Percentiles rank a stretch among this genome's conserved stretches.
Conservation (phyloP, 345 rosid species). For the Bruguiera parviflora region DNA sequence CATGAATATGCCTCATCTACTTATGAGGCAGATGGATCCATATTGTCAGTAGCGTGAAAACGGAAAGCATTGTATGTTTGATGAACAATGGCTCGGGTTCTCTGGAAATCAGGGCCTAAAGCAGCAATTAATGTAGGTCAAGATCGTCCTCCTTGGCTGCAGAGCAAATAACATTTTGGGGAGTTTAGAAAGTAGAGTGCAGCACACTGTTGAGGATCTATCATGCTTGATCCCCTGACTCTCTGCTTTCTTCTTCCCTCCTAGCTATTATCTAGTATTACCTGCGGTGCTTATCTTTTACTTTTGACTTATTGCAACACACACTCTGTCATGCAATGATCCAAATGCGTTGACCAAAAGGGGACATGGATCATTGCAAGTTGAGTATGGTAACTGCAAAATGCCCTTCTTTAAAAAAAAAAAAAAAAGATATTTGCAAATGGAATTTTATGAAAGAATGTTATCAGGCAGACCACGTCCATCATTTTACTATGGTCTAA, state of each 20-base stretch:
- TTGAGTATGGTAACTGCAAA: constrained; percentile 11
- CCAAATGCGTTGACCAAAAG: constrained; percentile 44
- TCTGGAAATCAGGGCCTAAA: constrained; percentile 45
- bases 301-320: no score
- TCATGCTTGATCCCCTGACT: background rate
- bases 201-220: background rate
- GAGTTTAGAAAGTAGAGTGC: constrained; percentile 17
- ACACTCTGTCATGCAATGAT: constrained; percentile 28
- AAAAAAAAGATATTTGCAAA: background rate
- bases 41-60: background rate
- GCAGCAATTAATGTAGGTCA: constrained; percentile 82
- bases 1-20: no score
- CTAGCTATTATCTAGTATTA: background rate
- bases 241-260: background rate
- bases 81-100: constrained; percentile 10
- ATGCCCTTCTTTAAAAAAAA: background rate
- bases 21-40: no score
- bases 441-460: background rate
- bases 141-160: constrained; percentile 79
- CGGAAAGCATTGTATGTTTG: background rate
- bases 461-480: no score
- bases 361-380: constrained; percentile 37
- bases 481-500: no score
- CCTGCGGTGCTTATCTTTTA: background rate
- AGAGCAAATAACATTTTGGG: constrained; percentile 16